Conservation (phyloP, 208 protist species). For the Leishmania lainsoni region DNA sequence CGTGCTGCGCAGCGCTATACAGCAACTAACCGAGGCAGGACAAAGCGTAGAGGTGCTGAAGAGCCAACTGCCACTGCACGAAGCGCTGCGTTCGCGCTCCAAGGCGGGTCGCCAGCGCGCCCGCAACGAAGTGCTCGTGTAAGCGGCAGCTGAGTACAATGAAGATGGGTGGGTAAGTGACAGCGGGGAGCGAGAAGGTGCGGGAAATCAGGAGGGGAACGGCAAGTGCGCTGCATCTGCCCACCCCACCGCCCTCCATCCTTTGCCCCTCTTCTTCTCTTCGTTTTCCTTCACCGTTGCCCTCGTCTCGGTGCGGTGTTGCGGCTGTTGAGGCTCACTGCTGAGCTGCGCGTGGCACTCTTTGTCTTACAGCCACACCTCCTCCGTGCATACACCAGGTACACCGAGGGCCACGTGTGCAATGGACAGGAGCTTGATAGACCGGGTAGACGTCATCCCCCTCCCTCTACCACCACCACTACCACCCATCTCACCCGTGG, state of each 20-base stretch:
- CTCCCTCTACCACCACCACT: background rate
- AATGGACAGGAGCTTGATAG: background rate
- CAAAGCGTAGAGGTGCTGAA: constrained; percentile 73
- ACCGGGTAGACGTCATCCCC: background rate
- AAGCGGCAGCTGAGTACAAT: background rate
- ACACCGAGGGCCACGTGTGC: background rate
- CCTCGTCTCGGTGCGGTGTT: background rate
- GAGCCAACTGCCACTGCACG: constrained; percentile 76
- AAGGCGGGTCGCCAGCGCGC: constrained; percentile 74
- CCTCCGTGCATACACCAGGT: background rate
- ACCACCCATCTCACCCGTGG: background rate
- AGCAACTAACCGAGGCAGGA: constrained; percentile 69
- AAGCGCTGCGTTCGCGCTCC: constrained; percentile 79
- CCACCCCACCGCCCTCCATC: background rate
- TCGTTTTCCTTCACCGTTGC: background rate
- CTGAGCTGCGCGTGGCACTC: background rate
- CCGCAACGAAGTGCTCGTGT: constrained; percentile 55
- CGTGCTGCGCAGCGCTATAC: constrained; percentile 72
- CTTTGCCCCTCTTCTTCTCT: background rate
- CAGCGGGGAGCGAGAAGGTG: background rate
- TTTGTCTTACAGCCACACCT: background rate
- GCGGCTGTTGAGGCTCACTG: background rate
- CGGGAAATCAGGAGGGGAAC: background rate
- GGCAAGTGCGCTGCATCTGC: background rate
- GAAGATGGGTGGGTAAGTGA: background rate